Conservation (phyloP, 148 eudicot genomes). For the Vaccinium corymbosum region DNA sequence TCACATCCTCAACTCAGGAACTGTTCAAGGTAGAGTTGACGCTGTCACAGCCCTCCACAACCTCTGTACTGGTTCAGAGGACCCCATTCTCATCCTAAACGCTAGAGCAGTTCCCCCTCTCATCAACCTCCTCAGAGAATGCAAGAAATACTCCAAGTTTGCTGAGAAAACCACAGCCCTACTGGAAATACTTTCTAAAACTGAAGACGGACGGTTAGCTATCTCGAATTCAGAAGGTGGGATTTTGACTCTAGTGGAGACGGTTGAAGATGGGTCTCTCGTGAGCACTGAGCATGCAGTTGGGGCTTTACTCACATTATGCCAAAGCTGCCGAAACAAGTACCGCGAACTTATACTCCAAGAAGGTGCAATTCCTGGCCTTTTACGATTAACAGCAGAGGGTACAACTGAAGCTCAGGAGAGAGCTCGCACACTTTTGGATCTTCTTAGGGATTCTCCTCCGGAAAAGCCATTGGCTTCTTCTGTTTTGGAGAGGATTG, state of each 20-base stretch:
- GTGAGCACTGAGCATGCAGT: slow-evolving; percentile 67
- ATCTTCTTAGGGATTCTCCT: slow-evolving; percentile 57
- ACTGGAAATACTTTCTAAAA: slow-evolving; percentile 47
- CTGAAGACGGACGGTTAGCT: slow-evolving; percentile 51
- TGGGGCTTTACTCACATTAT: slow-evolving; percentile 57
- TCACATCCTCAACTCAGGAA: slow-evolving; percentile 55
- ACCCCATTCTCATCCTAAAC: slow-evolving; percentile 32
- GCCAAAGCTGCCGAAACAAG: slow-evolving; percentile 52
- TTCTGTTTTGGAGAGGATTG: slow-evolving; percentile 48
- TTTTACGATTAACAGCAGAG: slow-evolving; percentile 58
- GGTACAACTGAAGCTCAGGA: slow-evolving; percentile 59
- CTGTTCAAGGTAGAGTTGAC: slow-evolving; percentile 65
- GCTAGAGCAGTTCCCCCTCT: slow-evolving; percentile 56
- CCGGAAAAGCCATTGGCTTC: slow-evolving; percentile 34
- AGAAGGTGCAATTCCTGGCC: slow-evolving; percentile 82
- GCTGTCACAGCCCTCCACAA: slow-evolving; percentile 72
- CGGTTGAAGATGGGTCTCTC: slow-evolving; percentile 67
- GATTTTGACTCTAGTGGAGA: slow-evolving; percentile 63
- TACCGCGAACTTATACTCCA: slow-evolving; percentile 63
- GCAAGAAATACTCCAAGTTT: slow-evolving; percentile 75
- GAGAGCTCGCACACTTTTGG: slow-evolving; percentile 51
- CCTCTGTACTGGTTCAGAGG: slow-evolving; percentile 42
- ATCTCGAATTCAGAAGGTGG: slow-evolving; percentile 39
- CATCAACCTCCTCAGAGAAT: slow-evolving; percentile 59
- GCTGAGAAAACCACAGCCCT: slow-evolving; percentile 71